Conservation (phyloP, 2,329 filamentous ascomycete genomes). For the Chalaropsis ovoidea region DNA sequence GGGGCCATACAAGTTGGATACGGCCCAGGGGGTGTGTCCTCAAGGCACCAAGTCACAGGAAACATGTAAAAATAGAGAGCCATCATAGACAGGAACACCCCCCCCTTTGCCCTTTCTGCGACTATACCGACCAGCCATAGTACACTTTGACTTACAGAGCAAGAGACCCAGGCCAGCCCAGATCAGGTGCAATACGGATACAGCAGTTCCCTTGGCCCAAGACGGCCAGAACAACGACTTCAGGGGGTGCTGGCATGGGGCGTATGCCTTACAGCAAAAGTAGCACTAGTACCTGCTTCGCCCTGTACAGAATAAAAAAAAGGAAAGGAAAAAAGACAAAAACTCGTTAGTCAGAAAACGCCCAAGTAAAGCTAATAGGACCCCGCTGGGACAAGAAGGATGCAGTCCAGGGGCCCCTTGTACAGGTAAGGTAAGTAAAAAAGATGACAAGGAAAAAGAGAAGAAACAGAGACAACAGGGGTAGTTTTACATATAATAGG, state of each 20-base stretch:
- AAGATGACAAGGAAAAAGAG: too few relatives aligned
- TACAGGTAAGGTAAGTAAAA: too few relatives aligned
- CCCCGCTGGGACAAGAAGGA: conserved; percentile 3
- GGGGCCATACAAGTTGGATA: neutral
- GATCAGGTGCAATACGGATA: conserved; percentile 6
- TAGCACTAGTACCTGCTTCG: neutral
- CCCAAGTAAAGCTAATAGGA: neutral
- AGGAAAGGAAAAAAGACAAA: neutral
- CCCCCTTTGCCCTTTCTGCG: neutral
- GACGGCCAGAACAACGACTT: conserved; percentile 3
- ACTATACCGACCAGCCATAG: neutral
- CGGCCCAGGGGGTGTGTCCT: conserved; percentile 1
- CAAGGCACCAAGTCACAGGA: neutral
- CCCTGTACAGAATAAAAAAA: neutral
- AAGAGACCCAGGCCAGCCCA: neutral
- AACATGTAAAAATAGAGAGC: conserved; percentile 2
- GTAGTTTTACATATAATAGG: neutral
- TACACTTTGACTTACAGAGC: conserved; percentile 1
- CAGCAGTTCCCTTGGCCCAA: neutral
- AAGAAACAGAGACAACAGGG: conserved; percentile 14
- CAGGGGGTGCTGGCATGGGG: neutral
- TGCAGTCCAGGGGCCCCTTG: neutral
- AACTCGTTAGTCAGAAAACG: neutral
- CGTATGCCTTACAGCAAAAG: neutral
- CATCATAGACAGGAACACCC: neutral